These are phyloP conservation scores for Cucurbita pepo DNA, from an alignment of 306 rosid species.

Conservation along the genomic window DNA sequence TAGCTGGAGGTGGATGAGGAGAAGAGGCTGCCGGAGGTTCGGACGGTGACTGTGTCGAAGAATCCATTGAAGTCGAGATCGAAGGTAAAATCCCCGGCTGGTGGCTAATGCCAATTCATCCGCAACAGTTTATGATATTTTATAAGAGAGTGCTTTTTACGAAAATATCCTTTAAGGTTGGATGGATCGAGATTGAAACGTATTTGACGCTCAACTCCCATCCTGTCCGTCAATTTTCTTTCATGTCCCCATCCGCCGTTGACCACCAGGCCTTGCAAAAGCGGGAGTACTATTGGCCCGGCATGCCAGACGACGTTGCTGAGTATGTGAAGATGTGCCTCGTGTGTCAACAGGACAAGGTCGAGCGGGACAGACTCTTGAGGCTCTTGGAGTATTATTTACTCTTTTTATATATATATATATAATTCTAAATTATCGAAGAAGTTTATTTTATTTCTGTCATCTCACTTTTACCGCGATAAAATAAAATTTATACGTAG, in stretches of 20 bases:
- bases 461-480: too few relatives aligned
- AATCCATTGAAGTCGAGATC: background rate
- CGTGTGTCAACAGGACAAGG: too few relatives aligned
- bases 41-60: conserved; percentile 2
- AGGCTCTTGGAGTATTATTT: too few relatives aligned
- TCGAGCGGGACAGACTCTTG: too few relatives aligned
- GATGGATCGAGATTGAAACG: background rate
- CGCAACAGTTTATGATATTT: background rate
- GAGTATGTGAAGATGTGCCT: too few relatives aligned
- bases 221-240: background rate
- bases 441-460: too few relatives aligned
- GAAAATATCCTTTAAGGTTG: background rate
- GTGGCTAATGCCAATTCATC: background rate
- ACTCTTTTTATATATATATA: too few relatives aligned
- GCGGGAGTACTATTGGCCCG: too few relatives aligned
- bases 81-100: background rate
- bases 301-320: too few relatives aligned
- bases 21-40: background rate
- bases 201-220: background rate
- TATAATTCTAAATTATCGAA: too few relatives aligned
- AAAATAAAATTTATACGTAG: too few relatives aligned
- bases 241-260: background rate
- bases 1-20: background rate
- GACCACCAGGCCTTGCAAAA: too few relatives aligned
- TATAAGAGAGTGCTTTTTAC: background rate